Evolutionary conservation across 768 basidiomycete species (phyloP), one percentile per base, ranked within the genome.

Genomic region (Kwoniella europaea): DNA sequence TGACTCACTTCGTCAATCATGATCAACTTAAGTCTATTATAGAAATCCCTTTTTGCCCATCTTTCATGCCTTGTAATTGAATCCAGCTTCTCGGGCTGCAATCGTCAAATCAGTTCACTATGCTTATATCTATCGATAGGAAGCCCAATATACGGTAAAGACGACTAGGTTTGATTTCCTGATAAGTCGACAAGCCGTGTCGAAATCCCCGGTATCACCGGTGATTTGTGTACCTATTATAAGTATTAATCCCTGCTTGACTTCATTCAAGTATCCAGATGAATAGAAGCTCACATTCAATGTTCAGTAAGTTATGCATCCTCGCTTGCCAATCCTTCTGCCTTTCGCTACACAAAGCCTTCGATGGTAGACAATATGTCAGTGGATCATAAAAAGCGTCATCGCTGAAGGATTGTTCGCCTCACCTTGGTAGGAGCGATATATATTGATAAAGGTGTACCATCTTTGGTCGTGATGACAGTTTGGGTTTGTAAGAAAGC

Each of bases 11-110:
- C 94, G 75, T 97, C 94, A n/a, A 97, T 90, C 54, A 97, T 88
- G 75, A 97, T 91, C 24, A 98, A 86, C 56, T 88, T 86, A 46
- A 96, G 88, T 63, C 89, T 88, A 5, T 90, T 88, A 24, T 94
- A 83, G 43, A 92, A 88, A n/a, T 86, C 85, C 73, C 92, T 88
- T 63, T 89, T 88, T 63, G 85, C 83, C 89, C 90, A 90, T 63
- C 46, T 41, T 10, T 35, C n/a, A 0, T 74, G 57, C 20, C 96
- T 87, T 6, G 95, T 98, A 67, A 99, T 84, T 60, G 92, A 91
- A 75, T 98, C 96, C 91, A 93, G 95, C 84, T 99, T 99, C 84
- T 99, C 96, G 2, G 92, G 92, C 91, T 82, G 35, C 35, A 35
- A 6, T 35, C 35, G 35, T 35, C 35, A 35, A 35, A 35, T 35